Percentiles rank a stretch among this genome's conserved stretches.
Conservation (phyloP, 371 early-diverging fungal genomes). For the Batkoa obscura region DNA sequence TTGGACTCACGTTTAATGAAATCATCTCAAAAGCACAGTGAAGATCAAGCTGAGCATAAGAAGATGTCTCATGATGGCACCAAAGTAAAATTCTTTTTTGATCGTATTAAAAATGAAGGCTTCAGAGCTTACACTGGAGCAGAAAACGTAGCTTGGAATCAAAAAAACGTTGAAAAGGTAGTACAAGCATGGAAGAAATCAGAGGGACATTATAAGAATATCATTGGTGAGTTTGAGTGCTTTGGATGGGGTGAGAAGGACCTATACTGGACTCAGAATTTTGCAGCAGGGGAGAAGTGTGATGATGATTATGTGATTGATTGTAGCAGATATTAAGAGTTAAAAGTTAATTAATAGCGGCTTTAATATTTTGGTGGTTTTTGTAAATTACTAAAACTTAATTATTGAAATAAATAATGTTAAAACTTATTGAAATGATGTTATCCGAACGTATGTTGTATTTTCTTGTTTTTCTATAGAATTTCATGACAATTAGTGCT, state of each 20-base stretch:
- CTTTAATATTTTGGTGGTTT: too few species aligned
- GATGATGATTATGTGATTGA: too few species aligned
- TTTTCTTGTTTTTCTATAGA: too few species aligned
- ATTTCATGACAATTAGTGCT: too few species aligned
- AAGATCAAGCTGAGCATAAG: slow-evolving; percentile 11
- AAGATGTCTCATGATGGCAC: slow-evolving; percentile 16
- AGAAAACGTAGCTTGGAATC: slow-evolving; percentile 1
- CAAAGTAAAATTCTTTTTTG: neutral
- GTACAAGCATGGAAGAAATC: slow-evolving; percentile 1
- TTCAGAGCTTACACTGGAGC: neutral
- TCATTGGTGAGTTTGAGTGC: neutral
- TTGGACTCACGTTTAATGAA: slow-evolving; percentile 4
- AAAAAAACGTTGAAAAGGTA: neutral
- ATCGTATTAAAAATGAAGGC: neutral
- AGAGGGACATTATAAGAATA: slow-evolving; percentile 1
- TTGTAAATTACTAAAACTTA: too few species aligned
- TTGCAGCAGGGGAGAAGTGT: neutral
- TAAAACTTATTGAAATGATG: too few species aligned
- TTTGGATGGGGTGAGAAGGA: neutral
- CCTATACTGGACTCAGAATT: slow-evolving; percentile 7
- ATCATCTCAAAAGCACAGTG: slow-evolving; percentile 14
- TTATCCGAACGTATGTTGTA: too few species aligned
- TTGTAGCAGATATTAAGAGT: too few species aligned
- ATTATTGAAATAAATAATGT: too few species aligned
- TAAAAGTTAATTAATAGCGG: too few species aligned